A percentile compares a stretch with the other conserved stretches of the same genome.
Evolutionary conservation across 768 basidiomycete species (phyloP).

Genomic region (Amylocystis lapponica): DNA sequence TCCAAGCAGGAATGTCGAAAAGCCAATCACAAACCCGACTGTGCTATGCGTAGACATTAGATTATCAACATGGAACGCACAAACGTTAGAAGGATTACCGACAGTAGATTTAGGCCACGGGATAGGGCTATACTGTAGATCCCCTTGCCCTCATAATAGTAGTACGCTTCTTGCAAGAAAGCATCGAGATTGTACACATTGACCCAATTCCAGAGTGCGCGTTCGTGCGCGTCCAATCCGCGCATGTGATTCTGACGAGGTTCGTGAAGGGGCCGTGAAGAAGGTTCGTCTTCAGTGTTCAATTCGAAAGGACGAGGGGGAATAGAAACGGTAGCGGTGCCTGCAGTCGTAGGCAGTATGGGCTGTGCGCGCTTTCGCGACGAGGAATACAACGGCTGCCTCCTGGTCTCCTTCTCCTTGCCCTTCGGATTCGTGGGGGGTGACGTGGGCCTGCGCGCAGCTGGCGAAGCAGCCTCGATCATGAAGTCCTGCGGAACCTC

Average conservation of each 20-base stretch:
- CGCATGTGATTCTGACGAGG: constrained; percentile 44
- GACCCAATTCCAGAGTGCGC: constrained; percentile 97
- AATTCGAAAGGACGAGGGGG: constrained; percentile 66
- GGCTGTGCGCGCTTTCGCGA: constrained; percentile 34
- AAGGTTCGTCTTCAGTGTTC: constrained; percentile 32
- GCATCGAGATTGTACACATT: constrained; percentile 97
- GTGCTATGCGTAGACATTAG: constrained; percentile 52
- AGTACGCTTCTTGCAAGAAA: constrained; percentile 92
- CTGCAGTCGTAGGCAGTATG: constrained; percentile 29
- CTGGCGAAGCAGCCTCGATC: constrained; percentile 63
- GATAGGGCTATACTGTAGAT: constrained; percentile 92
- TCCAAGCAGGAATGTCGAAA: constrained; percentile 92
- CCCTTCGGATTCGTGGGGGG: constrained; percentile 23
- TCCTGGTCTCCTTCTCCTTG: constrained; percentile 28
- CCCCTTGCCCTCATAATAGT: constrained; percentile 95
- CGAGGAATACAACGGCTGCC: constrained; percentile 46
- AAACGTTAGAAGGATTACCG: constrained; percentile 33
- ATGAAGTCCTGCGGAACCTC: constrained; percentile 85
- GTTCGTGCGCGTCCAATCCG: constrained; percentile 80
- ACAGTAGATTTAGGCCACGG: constrained; percentile 92
- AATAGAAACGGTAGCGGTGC: constrained; percentile 35
- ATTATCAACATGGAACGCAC: constrained; percentile 20
- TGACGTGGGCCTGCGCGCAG: constrained; percentile 18
- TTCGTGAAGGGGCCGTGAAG: constrained; percentile 15
- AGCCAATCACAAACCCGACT: constrained; percentile 95